These are phyloP conservation scores for Cenchrus purpureus DNA, from an alignment of 176 grass and related monocot species.

Conservation along the genomic window DNA sequence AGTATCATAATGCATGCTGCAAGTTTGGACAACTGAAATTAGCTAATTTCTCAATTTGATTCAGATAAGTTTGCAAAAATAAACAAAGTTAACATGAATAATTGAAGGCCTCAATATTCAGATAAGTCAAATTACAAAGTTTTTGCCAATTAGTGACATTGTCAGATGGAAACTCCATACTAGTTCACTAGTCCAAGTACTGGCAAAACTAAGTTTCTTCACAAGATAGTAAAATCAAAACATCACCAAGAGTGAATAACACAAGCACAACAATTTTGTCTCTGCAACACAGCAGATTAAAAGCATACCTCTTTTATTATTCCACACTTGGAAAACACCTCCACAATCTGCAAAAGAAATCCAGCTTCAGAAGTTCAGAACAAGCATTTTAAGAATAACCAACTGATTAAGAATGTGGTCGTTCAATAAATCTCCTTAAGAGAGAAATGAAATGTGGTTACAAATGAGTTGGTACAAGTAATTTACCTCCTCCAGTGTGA, in stretches of 20 bases:
- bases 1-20: slow-evolving; percentile 5
- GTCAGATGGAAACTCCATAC: slow-evolving; percentile 3
- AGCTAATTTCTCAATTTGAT: slow-evolving; percentile 10
- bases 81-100: background rate
- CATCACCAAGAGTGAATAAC: slow-evolving; percentile 16
- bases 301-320: slow-evolving; percentile 91
- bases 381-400: slow-evolving; percentile 3
- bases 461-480: slow-evolving; percentile 29
- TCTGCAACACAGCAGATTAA: slow-evolving; percentile 21
- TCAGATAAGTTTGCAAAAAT: background rate
- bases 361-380: slow-evolving; percentile 31
- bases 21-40: slow-evolving; percentile 26
- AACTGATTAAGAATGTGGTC: background rate
- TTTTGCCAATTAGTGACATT: slow-evolving; percentile 18
- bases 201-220: slow-evolving; percentile 20
- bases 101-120: slow-evolving; percentile 14
- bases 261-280: slow-evolving; percentile 9
- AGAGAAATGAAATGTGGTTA: slow-evolving; percentile 28
- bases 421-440: slow-evolving; percentile 25
- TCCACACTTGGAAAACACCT: slow-evolving; percentile 95
- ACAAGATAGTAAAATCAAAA: background rate
- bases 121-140: slow-evolving; percentile 19
- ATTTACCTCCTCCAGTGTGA: slow-evolving; percentile 82
- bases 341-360: slow-evolving; percentile 80
- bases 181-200: slow-evolving; percentile 15